Evolutionary conservation across 2,329 filamentous ascomycete species (phyloP), one percentile per base, ranked within the genome.

Genomic region (Colletotrichum higginsianum): DNA sequence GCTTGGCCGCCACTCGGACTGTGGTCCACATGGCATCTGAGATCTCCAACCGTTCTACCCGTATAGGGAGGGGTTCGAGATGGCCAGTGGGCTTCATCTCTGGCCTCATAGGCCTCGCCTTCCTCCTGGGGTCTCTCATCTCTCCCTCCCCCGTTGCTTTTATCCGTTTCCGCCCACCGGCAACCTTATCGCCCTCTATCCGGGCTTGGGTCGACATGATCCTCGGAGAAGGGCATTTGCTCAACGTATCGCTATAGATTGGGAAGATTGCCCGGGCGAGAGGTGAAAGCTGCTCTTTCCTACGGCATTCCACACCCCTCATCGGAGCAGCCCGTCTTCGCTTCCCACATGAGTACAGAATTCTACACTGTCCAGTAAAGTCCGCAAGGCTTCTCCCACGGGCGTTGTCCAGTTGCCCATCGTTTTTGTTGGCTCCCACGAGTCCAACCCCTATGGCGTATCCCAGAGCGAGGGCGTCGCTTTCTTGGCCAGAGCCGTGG

Each of bases 1-100:
- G 16, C 68, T 61, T 57, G 53, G 46, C 58, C 15, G 53, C 35
- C 26, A 63, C 23, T 60, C 58, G 23, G 65, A 64, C 64, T 15
- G 47, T 18, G 49, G 35, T n/a, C 58, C 69, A 69, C 60, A 69
- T 69, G 60, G 58, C 68, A 64, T 60, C 47, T 69, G 60, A 52
- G 65, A 64, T 60, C 47, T 49, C 47, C 68, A 72, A 69, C 66
- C 58, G 58, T 71, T 53, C n/a, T 63, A 9, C 13, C 30, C 30
- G 30, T 35, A 9, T 35, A 30, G 30, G 38, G 26, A 30, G 30
- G 38, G 26, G 57, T 60, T 7, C n/a, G 15, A 49, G 23, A 21
- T 40, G 11, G 21, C 47, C 38, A 15, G n/a, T 16, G 16, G 21
- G 42, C 30, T 52, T 21, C 11, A 52, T 42, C 15, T 52, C 46